phyloP scores from a whole-genome alignment of 148 eudicot species.

The Rhododendron ferrugineum region DNA sequence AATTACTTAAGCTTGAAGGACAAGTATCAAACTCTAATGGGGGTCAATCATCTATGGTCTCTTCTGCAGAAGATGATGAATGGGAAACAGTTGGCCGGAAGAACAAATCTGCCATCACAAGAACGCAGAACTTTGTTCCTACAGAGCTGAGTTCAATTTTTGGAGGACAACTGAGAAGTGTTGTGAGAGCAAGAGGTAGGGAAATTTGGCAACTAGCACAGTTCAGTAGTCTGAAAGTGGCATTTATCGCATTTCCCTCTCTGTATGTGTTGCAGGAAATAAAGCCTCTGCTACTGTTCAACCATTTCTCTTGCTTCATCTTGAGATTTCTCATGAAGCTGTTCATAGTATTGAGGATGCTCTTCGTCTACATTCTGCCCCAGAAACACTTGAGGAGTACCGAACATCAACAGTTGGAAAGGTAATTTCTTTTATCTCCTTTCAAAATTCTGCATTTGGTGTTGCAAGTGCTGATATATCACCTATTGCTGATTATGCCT shows the following conservation, averaged over 20 bases:
- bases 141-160: slow-evolving; percentile 47
- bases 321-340: slow-evolving; percentile 61
- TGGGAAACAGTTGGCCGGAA: slow-evolving; percentile 71
- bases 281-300: slow-evolving; percentile 83
- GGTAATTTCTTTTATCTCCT: slow-evolving; percentile 31
- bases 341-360: slow-evolving; percentile 62
- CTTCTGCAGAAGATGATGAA: slow-evolving; percentile 70
- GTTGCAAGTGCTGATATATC: background rate
- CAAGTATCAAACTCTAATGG: slow-evolving; percentile 36
- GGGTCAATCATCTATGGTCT: slow-evolving; percentile 50
- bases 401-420: slow-evolving; percentile 58
- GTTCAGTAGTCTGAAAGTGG: background rate
- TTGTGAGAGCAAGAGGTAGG: slow-evolving; percentile 52
- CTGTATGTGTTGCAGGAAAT: slow-evolving; percentile 43
- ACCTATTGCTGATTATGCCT: background rate
- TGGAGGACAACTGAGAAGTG: slow-evolving; percentile 52
- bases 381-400: slow-evolving; percentile 65
- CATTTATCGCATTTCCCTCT: background rate
- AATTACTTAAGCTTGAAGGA: slow-evolving; percentile 82
- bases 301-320: slow-evolving; percentile 74
- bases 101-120: slow-evolving; percentile 49
- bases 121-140: slow-evolving; percentile 48
- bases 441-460: background rate
- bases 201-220: background rate
- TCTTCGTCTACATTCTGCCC: slow-evolving; percentile 48